Evolutionary conservation across 106 monocot genomes (phyloP), one percentile per base, ranked within the genome.

Genomic region (Allium cepa): DNA sequence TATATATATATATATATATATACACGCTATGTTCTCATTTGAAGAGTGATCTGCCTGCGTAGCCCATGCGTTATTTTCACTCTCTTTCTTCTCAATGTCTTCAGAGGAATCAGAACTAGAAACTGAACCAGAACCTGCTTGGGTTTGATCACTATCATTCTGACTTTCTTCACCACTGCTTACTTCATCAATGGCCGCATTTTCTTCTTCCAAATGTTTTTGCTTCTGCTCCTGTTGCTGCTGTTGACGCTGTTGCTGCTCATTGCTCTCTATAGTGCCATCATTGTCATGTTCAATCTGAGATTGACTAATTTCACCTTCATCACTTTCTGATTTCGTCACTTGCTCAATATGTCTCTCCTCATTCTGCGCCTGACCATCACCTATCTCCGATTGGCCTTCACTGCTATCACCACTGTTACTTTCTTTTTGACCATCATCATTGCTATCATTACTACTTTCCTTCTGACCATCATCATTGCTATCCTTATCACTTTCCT

Each of bases 261-360:
- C 53, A 0, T 68, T 27, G 53, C 28, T 13, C 28, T 69, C 68
- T 4, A 50, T 36, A 3, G 68, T 69, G 4, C 68, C 68, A 3
- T 69, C 68, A 1, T 8, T 46, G 46, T 69, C 68, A 7, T 69
- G 68, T 49, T 69, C 68, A 16, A 69, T 69, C 68, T 69, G 68
- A 56, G 68, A 69, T 16, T 56, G 45, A 46, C 68, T 56, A 0
- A 16, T 69, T 28, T 56, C 46, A 46, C 68, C 68, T 16, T 10
- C 56, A 7, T 12, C 68, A 26, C 7, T 56, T 69, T 69, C 68
- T 2, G 49, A 17, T 55, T 69, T 22, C 28, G 56, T 67, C 11
- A 67, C 67, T 67, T 52, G 51, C 14, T 67, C 7, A 13, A 67
- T 67, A 12, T 64, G 64, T 36, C 36, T 36, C 15, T 15, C 17